Conservation (phyloP, 2,329 filamentous ascomycete genomes). For the Ophiostoma triangulosporum region DNA sequence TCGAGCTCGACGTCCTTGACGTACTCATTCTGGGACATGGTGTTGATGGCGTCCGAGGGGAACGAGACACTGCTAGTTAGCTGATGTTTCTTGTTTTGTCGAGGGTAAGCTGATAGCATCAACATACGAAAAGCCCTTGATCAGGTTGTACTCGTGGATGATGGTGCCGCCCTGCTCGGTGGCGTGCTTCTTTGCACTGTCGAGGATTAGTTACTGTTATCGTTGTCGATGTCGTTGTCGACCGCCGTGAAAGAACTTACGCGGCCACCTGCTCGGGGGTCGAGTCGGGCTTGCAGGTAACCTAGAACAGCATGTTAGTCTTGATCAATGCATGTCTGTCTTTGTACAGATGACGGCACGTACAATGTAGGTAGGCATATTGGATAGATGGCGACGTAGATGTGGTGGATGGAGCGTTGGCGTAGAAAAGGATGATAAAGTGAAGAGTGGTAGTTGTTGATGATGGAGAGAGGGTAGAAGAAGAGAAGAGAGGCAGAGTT, state of each 20-base stretch:
- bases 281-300: constrained; percentile 64
- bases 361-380: constrained; percentile 17
- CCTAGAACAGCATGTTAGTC: constrained; percentile 31
- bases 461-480: background rate
- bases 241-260: constrained; percentile 37
- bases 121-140: constrained; percentile 85
- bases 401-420: background rate
- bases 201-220: background rate
- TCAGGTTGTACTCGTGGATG: constrained; percentile 67
- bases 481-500: background rate
- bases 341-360: background rate
- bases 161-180: constrained; percentile 70
- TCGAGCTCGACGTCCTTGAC: constrained; percentile 67
- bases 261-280: constrained; percentile 51
- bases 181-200: constrained; percentile 64
- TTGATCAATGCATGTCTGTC: no score
- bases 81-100: background rate
- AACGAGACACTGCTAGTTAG: constrained; percentile 50
- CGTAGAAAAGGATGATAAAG: background rate
- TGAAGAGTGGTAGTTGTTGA: background rate
- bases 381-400: constrained; percentile 1
- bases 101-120: no score
- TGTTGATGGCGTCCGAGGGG: constrained; percentile 49
- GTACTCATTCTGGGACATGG: constrained; percentile 55
- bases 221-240: no score